These are phyloP conservation scores for Trichoderma brevicompactum DNA, from an alignment of 2,329 filamentous ascomycete species.

Conservation along the genomic window DNA sequence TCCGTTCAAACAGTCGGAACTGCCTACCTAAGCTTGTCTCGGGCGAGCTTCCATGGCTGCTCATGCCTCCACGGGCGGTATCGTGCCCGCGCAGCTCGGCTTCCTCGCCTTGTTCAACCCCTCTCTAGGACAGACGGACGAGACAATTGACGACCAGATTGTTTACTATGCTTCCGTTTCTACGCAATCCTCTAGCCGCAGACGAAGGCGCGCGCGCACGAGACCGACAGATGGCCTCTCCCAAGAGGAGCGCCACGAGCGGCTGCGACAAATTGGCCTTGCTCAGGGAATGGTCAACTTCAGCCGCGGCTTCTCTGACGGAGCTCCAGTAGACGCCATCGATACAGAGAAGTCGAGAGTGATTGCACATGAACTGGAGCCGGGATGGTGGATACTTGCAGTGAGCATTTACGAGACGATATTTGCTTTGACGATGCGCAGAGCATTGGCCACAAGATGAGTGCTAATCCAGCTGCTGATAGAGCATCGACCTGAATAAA, in stretches of 20 bases:
- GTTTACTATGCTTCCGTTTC: slow-evolving; percentile 83
- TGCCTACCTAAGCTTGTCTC: neutral
- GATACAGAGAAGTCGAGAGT: slow-evolving; percentile 90
- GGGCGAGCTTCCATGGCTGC: slow-evolving; percentile 32
- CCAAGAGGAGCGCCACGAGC: slow-evolving; percentile 78
- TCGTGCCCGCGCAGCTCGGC: slow-evolving; percentile 76
- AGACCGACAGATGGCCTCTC: slow-evolving; percentile 51
- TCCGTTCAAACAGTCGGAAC: neutral
- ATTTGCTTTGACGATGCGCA: neutral
- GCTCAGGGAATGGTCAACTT: slow-evolving; percentile 97
- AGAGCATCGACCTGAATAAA: slow-evolving; percentile 75
- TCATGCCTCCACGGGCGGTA: slow-evolving; percentile 33
- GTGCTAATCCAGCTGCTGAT: slow-evolving; percentile 20
- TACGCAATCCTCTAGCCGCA: slow-evolving; percentile 45
- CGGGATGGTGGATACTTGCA: slow-evolving; percentile 93
- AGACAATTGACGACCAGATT: slow-evolving; percentile 75
- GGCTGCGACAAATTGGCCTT: slow-evolving; percentile 88
- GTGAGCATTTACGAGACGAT: slow-evolving; percentile 56
- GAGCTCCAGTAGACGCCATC: slow-evolving; percentile 76
- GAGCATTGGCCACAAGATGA: neutral
- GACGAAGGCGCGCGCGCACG: slow-evolving; percentile 48
- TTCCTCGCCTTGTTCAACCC: slow-evolving; percentile 97
- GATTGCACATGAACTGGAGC: slow-evolving; percentile 83
- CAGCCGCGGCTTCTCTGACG: slow-evolving; percentile 82
- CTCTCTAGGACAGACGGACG: slow-evolving; percentile 65